These are phyloP conservation scores for Avena insularis DNA, from an alignment of 176 grass and related monocot genomes.

Conservation along the genomic window DNA sequence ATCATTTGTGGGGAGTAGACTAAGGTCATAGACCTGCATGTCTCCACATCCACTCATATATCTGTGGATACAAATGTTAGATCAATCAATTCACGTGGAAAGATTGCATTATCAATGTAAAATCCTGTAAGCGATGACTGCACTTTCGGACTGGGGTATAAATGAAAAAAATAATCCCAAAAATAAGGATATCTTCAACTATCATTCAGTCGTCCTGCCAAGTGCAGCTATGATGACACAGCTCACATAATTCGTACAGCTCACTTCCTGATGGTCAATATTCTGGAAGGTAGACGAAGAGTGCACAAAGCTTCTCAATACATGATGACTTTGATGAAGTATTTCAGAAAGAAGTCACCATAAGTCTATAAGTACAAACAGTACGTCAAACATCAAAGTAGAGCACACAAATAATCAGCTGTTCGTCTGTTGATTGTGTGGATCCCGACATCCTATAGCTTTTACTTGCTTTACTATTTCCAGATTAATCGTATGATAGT, in stretches of 20 bases:
- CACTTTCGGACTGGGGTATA: constrained; percentile 2
- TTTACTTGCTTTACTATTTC: constrained; percentile 13
- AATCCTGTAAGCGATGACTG: constrained; percentile 21
- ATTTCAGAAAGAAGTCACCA: constrained; percentile 6
- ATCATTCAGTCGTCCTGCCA: not conserved
- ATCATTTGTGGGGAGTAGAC: not conserved
- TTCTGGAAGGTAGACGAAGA: not conserved
- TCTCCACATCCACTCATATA: constrained; percentile 42
- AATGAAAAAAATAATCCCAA: constrained; percentile 29
- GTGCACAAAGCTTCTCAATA: constrained; percentile 33
- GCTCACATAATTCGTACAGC: constrained; percentile 21
- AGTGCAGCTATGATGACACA: constrained; percentile 21
- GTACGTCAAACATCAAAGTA: constrained; percentile 3
- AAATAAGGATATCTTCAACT: constrained; percentile 18
- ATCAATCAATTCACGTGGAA: constrained; percentile 44
- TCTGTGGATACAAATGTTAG: constrained; percentile 46
- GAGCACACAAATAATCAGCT: constrained; percentile 7
- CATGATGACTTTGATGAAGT: not conserved
- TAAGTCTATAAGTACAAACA: constrained; percentile 18
- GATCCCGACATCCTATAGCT: constrained; percentile 6
- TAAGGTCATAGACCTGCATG: constrained; percentile 20
- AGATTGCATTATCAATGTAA: constrained; percentile 19
- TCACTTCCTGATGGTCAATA: constrained; percentile 19
- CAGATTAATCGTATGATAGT: constrained; percentile 36
- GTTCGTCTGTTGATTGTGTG: not conserved